Base-by-base conservation (phyloP, 192 early-diverging fungal species). In the Umbelopsis sp. region DNA sequence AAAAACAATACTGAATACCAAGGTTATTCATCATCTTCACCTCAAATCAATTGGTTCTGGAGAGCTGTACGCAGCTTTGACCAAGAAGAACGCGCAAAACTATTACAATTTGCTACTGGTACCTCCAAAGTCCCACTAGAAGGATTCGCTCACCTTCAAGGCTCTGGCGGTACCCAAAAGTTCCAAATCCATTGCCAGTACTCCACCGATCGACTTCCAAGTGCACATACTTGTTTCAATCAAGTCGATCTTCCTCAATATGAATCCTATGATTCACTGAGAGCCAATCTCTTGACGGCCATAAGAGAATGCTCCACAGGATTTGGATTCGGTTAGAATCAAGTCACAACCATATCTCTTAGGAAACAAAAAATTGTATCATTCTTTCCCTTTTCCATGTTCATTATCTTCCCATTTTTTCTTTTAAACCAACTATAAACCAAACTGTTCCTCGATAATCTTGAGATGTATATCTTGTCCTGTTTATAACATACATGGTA, bases 101-200 rank as follows among this genome's bases (percentile, higher is more conserved):
- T 99, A 70, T 78, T 99, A 68, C 97, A 99, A 80, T 99, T 98
- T 85, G 92, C 92, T 37, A 99, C 97, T 0, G 97, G 97, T 45
- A 99, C 97, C 8, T 93, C 91, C 61, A 99, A 99, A 74, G 95
- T 99, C 41, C 97, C 97, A n/a, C 78, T 99, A 7, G 95, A 94
- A 77, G 97, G 97, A 35, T 98, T 99, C 74, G 84, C 90, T 13
- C 88, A 91, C 46, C 80, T 99, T 49, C 95, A 99, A 78, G 97
- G 97, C 25, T 92, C 91, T 64, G 90, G 89, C 69, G 96, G 97
- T 37, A 86, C 97, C 18, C 96, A 98, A 79, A 97, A 97, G 86
- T 99, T 99, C 89, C 96, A 98, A 83, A 97, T 99, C 74, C 95
- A 98, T 84, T 97, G 95, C 81, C 96, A 97, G 81, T 97, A 94